phyloP scores from a whole-genome alignment of 129 eudicot species.

The Ambrosia trifida region DNA sequence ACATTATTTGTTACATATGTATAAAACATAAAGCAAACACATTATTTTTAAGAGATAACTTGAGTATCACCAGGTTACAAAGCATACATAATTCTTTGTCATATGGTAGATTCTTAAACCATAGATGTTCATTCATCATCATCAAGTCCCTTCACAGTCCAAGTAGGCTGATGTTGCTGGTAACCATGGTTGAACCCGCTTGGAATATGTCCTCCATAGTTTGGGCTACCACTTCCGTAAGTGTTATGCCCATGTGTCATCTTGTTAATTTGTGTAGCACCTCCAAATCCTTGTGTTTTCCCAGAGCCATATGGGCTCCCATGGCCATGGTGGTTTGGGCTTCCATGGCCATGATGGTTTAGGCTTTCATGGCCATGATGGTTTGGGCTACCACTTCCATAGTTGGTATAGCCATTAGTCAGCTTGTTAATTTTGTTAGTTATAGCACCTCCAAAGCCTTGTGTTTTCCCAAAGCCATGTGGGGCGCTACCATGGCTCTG shows the following conservation, averaged over 20 bases:
- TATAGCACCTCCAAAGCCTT: slow-evolving; percentile 29
- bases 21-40: slow-evolving; percentile 19
- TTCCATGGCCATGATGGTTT: slow-evolving; percentile 10
- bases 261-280: slow-evolving; percentile 16
- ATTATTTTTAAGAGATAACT: slow-evolving; percentile 40
- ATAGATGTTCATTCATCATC: slow-evolving; percentile 37
- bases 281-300: slow-evolving; percentile 28
- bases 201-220: slow-evolving; percentile 20
- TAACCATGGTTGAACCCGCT: slow-evolving; percentile 33
- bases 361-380: slow-evolving; percentile 6
- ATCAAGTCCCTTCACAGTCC: slow-evolving; percentile 46
- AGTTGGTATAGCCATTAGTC: slow-evolving; percentile 18
- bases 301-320: slow-evolving; percentile 11
- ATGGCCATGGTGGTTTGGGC: not conserved
- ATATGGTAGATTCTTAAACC: slow-evolving; percentile 13
- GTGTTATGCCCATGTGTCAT: slow-evolving; percentile 19
- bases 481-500: not conserved
- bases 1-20: slow-evolving; percentile 27
- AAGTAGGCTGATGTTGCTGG: slow-evolving; percentile 23
- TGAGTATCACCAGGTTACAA: slow-evolving; percentile 22
- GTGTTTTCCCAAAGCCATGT: slow-evolving; percentile 21
- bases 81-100: slow-evolving; percentile 24
- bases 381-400: slow-evolving; percentile 31
- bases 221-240: slow-evolving; percentile 30
- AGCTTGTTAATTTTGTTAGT: slow-evolving; percentile 1